phyloP scores from a whole-genome alignment of 371 early-diverging fungal genomes.

The Basidiobolus heterosporus region DNA sequence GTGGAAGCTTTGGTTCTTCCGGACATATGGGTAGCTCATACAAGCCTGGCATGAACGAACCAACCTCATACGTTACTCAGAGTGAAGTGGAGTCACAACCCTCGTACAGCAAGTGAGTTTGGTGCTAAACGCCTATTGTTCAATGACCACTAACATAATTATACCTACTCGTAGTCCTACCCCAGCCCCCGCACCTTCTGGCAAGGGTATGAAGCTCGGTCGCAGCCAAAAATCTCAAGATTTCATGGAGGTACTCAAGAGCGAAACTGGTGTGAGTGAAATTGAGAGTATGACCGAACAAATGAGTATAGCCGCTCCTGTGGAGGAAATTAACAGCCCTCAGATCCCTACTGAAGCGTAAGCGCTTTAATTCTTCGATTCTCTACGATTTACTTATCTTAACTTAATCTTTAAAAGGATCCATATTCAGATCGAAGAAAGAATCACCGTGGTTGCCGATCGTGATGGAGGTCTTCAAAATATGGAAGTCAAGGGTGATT shows the following conservation, averaged over 20 bases:
- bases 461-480: constrained; percentile 81
- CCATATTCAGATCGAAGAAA: constrained; percentile 76
- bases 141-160: no score
- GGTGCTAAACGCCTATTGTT: no score
- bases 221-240: not conserved
- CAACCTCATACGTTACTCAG: constrained; percentile 5
- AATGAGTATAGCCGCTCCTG: no score
- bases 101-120: constrained; percentile 1
- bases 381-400: not conserved
- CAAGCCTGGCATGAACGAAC: constrained; percentile 23
- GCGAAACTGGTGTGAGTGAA: no score
- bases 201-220: constrained; percentile 6
- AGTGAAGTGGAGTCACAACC: constrained; percentile 9
- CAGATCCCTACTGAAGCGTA: not conserved
- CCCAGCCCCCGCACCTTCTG: not conserved
- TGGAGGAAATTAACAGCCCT: not conserved
- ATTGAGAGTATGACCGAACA: no score
- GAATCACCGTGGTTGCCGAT: constrained; percentile 60
- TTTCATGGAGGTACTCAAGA: not conserved
- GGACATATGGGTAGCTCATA: constrained; percentile 13
- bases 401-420: constrained; percentile 28
- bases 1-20: constrained; percentile 12
- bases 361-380: not conserved
- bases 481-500: constrained; percentile 83
- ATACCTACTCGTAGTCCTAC: no score